These are phyloP conservation scores for Ramaria sp. DNA, from an alignment of 768 basidiomycete species.

Conservation along the genomic window DNA sequence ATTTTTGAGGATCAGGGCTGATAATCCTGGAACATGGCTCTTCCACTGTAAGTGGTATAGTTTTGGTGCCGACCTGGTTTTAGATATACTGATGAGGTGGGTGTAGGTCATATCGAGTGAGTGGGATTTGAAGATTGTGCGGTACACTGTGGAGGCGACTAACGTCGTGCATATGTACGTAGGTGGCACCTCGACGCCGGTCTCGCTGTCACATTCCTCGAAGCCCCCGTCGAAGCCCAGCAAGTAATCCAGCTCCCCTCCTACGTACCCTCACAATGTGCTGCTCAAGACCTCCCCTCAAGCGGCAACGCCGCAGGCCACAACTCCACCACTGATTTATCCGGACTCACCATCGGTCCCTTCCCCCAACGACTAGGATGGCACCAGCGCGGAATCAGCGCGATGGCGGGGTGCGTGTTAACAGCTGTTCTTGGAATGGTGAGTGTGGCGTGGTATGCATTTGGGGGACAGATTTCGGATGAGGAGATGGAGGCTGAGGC, in stretches of 20 bases:
- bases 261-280: slow-evolving; percentile 62
- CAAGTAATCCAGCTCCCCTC: slow-evolving; percentile 41
- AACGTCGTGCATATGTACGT: slow-evolving; percentile 23
- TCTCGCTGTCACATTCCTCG: slow-evolving; percentile 76
- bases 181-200: slow-evolving; percentile 83
- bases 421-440: slow-evolving; percentile 77
- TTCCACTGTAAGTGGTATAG: slow-evolving; percentile 53
- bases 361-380: slow-evolving; percentile 65
- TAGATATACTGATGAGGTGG: background rate
- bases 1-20: slow-evolving; percentile 70
- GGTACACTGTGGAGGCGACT: background rate
- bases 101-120: slow-evolving; percentile 12
- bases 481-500: slow-evolving; percentile 75
- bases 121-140: background rate
- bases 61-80: background rate
- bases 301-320: slow-evolving; percentile 87
- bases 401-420: slow-evolving; percentile 71
- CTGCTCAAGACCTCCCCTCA: slow-evolving; percentile 40
- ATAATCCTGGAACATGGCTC: slow-evolving; percentile 90
- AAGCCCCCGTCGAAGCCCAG: slow-evolving; percentile 68
- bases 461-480: slow-evolving; percentile 63
- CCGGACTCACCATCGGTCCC: slow-evolving; percentile 56
- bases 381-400: slow-evolving; percentile 61
- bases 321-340: slow-evolving; percentile 55
- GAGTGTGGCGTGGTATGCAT: slow-evolving; percentile 77